Percentiles rank a stretch among this genome's conserved stretches.
Conservation (phyloP, 345 rosid genomes). For the Rhodamnia argentea region DNA sequence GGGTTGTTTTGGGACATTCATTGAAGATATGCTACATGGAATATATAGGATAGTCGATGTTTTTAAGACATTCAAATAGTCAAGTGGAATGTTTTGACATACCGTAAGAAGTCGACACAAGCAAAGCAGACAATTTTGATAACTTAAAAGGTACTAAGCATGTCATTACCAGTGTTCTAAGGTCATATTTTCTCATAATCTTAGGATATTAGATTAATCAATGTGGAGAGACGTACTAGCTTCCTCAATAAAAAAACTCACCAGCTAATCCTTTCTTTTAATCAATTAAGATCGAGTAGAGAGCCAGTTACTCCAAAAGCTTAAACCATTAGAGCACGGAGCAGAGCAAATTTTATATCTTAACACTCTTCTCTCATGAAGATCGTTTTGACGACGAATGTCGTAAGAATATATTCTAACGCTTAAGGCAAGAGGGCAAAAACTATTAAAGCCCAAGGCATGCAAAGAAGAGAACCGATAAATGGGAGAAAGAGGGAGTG, state of each 20-base stretch:
- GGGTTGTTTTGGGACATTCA: background rate
- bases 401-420: background rate
- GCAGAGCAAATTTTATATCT: background rate
- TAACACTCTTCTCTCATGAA: background rate
- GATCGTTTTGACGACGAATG: background rate
- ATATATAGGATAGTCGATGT: background rate
- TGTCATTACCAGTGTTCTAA: background rate
- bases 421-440: background rate
- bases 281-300: background rate
- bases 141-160: background rate
- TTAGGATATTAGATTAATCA: background rate
- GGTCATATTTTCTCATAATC: background rate
- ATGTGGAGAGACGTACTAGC: background rate
- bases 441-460: background rate
- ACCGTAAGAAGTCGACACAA: background rate
- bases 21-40: background rate
- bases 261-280: background rate
- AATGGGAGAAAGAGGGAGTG: background rate
- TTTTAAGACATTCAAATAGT: background rate
- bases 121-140: background rate
- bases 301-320: background rate
- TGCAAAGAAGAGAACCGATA: background rate
- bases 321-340: background rate
- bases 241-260: background rate
- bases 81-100: background rate